Evolutionary conservation across 2,329 filamentous ascomycete genomes (phyloP).

Genomic region (Paecilomyces variotii): DNA sequence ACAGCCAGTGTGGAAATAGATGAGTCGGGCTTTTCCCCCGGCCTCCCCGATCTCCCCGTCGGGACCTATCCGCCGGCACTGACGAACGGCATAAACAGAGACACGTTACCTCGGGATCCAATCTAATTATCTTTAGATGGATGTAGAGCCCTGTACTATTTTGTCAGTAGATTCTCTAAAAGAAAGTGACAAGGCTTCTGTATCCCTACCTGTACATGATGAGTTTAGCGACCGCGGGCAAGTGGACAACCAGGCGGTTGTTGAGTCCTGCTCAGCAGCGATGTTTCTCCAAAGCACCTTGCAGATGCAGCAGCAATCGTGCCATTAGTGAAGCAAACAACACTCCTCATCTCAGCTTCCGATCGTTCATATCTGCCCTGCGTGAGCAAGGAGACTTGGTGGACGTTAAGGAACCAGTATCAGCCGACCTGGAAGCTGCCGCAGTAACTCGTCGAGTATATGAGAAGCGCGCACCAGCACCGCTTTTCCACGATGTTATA

Average conservation of each 20-base stretch:
- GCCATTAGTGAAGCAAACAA: neutral
- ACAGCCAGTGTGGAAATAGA: neutral
- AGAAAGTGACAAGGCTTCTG: neutral
- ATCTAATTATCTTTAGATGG: too few relatives aligned
- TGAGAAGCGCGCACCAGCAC: slow-evolving; percentile 5
- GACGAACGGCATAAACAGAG: neutral
- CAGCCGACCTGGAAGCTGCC: slow-evolving; percentile 6
- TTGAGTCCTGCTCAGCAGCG: neutral
- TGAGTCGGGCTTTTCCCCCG: neutral
- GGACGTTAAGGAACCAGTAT: slow-evolving; percentile 7
- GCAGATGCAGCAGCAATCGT: neutral
- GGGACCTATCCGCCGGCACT: neutral
- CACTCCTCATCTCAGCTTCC: neutral
- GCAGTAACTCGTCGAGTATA: slow-evolving; percentile 8
- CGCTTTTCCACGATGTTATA: slow-evolving; percentile 4
- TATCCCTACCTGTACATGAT: neutral
- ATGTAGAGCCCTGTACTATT: neutral
- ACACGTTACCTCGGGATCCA: too few relatives aligned
- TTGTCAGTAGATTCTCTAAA: too few relatives aligned
- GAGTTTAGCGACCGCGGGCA: neutral
- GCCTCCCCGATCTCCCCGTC: neutral
- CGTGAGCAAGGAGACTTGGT: slow-evolving; percentile 6
- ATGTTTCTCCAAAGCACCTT: neutral
- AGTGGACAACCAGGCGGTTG: neutral
- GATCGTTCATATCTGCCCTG: neutral